These are phyloP conservation scores for Erysimum cheiri DNA, from an alignment of 441 rosid genomes.

Conservation along the genomic window DNA sequence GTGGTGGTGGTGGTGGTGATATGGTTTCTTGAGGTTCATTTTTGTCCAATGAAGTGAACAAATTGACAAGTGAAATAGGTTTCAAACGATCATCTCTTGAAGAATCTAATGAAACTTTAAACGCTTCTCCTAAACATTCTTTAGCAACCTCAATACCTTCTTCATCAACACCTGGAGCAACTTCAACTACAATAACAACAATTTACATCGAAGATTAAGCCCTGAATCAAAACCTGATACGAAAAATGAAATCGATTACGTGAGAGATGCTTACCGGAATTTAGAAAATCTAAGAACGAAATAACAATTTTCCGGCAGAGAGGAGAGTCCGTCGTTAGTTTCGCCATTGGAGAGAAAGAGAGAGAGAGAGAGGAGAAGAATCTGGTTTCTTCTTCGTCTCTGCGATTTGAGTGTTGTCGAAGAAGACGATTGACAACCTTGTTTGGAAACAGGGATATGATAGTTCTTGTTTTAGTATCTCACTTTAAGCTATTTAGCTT, in stretches of 20 bases:
- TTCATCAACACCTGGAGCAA: conserved; percentile 66
- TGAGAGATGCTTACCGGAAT: conserved; percentile 52
- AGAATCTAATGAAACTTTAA: conserved; percentile 50
- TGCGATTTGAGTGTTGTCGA: conserved; percentile 1
- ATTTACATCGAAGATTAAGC: neutral
- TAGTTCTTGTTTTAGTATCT: neutral
- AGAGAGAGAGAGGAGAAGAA: conserved; percentile 17
- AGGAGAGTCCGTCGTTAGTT: conserved; percentile 65
- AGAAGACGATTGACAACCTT: neutral
- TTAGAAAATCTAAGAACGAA: conserved; percentile 75
- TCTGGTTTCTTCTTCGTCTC: neutral
- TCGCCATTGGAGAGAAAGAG: conserved; percentile 48
- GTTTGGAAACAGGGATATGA: conserved; percentile 33
- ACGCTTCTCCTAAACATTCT: conserved; percentile 74
- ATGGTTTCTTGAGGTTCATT: conserved; percentile 30
- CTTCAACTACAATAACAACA: conserved; percentile 57
- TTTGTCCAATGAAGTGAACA: conserved; percentile 57
- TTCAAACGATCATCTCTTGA: conserved; percentile 39
- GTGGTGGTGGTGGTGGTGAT: conserved; percentile 29
- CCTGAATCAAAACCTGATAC: conserved; percentile 10
- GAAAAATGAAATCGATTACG: neutral
- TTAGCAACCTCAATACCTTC: conserved; percentile 87
- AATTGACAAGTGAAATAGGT: conserved; percentile 58
- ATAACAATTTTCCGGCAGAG: conserved; percentile 70
- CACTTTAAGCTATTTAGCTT: too few species aligned